Base-by-base conservation (phyloP, 2,329 filamentous ascomycete genomes). In the Clonostachys byssicola region DNA sequence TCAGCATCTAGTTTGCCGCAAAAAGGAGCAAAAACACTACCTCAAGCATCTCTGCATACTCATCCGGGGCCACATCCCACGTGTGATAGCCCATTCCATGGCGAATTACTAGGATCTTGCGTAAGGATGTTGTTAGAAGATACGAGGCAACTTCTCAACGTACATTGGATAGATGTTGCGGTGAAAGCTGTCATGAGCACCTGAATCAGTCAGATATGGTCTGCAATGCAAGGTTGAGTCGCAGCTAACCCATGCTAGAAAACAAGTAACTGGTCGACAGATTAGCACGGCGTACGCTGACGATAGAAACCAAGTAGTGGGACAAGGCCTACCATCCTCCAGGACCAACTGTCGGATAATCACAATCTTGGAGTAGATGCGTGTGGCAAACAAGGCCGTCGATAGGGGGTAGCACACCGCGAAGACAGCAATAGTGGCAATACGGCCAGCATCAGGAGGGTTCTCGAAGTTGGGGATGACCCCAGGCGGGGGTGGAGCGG, bases 1-100 rank as follows among this genome's bases (percentile, higher is more conserved):
- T 16, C n/a, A n/a, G 18, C 10, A 30, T 30, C 23, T 5, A 30
- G 8, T 30, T 16, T 23, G 20, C 13, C 34, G 13, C 18, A 14
- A 17, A 30, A 10, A 30, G 9, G 10, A 36, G 30, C 13, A 44
- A 14, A 18, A 39, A 39, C 7, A 16, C 48, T 18, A 52, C 53
- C 35, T 48, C 49, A 33, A 52, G 48, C 12, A 57, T 45, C 18
- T 51, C 39, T 18, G 23, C 10, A 6, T 53, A 56, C 5, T 49
- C 36, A 4, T 49, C 44, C n/a, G 35, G 36, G 2, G 54, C 52
- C 9, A 60, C 18, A 16, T 60, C 56, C 56, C 56, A 58, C 4
- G 52, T 46, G 40, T 59, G 52, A n/a, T 52, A 48, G 2, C 56
- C 56, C 16, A 51, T 51, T 6, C 57, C 56, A 14, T 56, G 50